Conservation (phyloP, 176 grass and related monocot genomes). For the Avena eriantha region DNA sequence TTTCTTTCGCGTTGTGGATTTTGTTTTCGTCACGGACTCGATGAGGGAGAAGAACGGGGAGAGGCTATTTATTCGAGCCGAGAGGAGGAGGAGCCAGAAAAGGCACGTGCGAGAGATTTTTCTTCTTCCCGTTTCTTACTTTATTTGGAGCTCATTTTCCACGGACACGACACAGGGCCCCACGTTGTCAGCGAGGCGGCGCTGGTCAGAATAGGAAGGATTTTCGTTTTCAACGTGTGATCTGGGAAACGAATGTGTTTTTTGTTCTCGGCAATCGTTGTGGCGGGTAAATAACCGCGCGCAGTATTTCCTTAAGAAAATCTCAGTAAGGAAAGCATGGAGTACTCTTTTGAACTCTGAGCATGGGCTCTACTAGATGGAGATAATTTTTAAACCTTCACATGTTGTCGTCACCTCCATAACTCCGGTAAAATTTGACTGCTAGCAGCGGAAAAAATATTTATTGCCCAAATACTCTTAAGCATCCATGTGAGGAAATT, state of each 20-base stretch:
- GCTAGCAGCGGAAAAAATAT: no score
- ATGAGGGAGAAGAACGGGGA: background rate
- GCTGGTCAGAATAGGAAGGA: background rate
- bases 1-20: background rate
- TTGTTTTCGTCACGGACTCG: background rate
- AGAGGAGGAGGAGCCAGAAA: background rate
- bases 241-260: background rate
- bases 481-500: no score
- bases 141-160: background rate
- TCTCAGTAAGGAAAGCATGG: no score
- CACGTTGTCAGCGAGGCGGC: background rate
- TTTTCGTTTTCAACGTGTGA: background rate
- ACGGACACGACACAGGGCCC: background rate
- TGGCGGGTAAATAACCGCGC: no score
- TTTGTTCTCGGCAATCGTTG: background rate
- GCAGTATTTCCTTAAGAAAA: no score
- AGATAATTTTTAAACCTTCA: no score
- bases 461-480: no score
- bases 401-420: no score
- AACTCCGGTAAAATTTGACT: no score
- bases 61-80: background rate
- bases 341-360: no score
- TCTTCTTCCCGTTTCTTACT: background rate
- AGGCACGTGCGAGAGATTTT: background rate
- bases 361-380: no score